Evolutionary conservation across 2,329 filamentous ascomycete genomes (phyloP).

Genomic region (Berkeleyomyces basicola): DNA sequence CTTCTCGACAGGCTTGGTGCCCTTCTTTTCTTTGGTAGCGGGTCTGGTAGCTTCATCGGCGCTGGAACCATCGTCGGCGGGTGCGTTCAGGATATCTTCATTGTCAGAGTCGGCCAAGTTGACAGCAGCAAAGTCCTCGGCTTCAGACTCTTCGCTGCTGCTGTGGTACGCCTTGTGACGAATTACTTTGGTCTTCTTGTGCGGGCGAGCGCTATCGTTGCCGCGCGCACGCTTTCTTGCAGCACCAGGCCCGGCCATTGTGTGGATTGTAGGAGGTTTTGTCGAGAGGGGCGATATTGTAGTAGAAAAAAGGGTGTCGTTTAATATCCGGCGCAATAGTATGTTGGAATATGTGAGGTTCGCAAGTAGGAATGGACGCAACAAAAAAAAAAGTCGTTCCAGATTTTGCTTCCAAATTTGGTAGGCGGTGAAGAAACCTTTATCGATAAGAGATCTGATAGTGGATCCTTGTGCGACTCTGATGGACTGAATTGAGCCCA

Average conservation of each 20-base stretch:
- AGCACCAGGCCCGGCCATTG: conserved; percentile 9
- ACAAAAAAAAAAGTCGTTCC: conserved; percentile 9
- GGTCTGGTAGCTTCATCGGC: conserved; percentile 22
- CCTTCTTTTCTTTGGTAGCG: conserved; percentile 16
- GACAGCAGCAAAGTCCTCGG: conserved; percentile 31
- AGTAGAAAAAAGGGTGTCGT: not conserved
- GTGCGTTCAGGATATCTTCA: conserved; percentile 37
- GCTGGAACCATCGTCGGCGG: conserved; percentile 28
- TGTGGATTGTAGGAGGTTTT: not conserved
- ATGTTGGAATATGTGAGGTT: not conserved
- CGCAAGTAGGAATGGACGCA: not conserved
- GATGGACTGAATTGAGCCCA: too few species aligned
- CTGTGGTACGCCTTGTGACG: conserved; percentile 33
- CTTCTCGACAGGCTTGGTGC: conserved; percentile 12
- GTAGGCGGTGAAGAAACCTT: conserved; percentile 6
- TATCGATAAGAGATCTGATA: conserved; percentile 8
- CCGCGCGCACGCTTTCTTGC: conserved; percentile 21
- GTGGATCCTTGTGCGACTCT: not conserved
- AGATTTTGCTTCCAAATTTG: not conserved
- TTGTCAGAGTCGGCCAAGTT: conserved; percentile 42
- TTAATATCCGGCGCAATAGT: not conserved
- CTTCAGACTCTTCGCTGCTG: conserved; percentile 29
- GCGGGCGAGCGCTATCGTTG: conserved; percentile 24
- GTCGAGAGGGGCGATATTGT: not conserved
- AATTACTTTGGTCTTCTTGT: conserved; percentile 28